Base-by-base conservation (phyloP, 345 rosid genomes). In the Hypericum perforatum region DNA sequence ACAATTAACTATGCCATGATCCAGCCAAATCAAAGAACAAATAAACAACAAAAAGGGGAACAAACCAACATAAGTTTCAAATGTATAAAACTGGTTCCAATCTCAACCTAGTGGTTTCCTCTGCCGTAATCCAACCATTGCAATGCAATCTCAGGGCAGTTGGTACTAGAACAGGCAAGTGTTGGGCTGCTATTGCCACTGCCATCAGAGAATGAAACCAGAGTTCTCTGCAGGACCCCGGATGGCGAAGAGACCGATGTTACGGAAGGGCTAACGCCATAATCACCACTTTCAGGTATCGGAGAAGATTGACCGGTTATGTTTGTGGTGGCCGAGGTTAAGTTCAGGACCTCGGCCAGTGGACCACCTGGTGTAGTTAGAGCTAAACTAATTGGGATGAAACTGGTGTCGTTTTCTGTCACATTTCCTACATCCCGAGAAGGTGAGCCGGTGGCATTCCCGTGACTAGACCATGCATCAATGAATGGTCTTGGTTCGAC, bases 321-420 rank as follows among this genome's bases (percentile, higher is more conserved):
- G 16, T 22, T 1, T 22, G 51, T 60, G 15, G 67, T 16, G 49
- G 11, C 43, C 5, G 50, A 52, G 46, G 32, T 22, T 22, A 22
- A 22, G 32, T 22, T 22, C 32, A 22, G 32, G 32, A 22, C 32
- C 69, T 71, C 0, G 78, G 68, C 95, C 41, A 86, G 64, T 37
- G 95, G 95, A 32, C 95, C 95, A 0, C 95, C 95, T 1, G 80
- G 85, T 0, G 82, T 49, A 36, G 77, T 22, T 1, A 75, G 53
- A 2, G 75, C 70, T 45, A 71, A 54, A 1, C 84, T 69, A 73
- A 68, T 74, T 38, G 63, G 74, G 4, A 70, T 65, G 43, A 50
- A 59, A 49, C 74, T 70, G 74, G 61, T 70, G 43, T 79, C 75
- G 0, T 75, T 62, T 56, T 60, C 76, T 42, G 46, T 64, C 52